These are phyloP conservation scores for Leishmania martiniquensis DNA, from an alignment of 208 protist species.

Conservation along the genomic window DNA sequence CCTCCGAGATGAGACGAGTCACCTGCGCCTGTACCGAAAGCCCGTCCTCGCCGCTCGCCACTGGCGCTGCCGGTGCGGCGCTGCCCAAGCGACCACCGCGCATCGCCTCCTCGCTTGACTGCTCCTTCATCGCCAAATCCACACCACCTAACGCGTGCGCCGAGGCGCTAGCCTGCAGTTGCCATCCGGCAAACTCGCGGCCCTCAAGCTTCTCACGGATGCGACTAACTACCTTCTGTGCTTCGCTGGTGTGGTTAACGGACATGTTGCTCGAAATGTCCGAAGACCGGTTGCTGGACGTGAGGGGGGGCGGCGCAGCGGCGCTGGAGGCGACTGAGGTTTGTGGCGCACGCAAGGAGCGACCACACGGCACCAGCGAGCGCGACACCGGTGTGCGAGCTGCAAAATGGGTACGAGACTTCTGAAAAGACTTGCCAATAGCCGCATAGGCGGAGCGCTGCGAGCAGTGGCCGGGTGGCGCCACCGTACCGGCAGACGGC, in stretches of 20 bases:
- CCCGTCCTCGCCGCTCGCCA: slow-evolving; percentile 42
- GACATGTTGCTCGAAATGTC: slow-evolving; percentile 26
- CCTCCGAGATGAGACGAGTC: slow-evolving; percentile 95
- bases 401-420: slow-evolving; percentile 28
- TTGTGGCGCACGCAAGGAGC: slow-evolving; percentile 22
- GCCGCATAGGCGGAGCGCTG: slow-evolving; percentile 41
- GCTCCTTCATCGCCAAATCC: neutral
- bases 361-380: slow-evolving; percentile 7
- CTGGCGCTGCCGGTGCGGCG: slow-evolving; percentile 1
- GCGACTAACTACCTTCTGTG: slow-evolving; percentile 96
- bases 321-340: slow-evolving; percentile 13
- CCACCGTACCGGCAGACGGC: slow-evolving; percentile 7
- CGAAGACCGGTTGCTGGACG: slow-evolving; percentile 18
- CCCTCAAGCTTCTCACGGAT: slow-evolving; percentile 98
- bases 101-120: slow-evolving; percentile 6
- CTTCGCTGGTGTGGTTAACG: slow-evolving; percentile 89
- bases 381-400: slow-evolving; percentile 32
- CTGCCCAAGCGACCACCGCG: neutral
- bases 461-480: slow-evolving; percentile 24
- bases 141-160: slow-evolving; percentile 17
- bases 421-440: slow-evolving; percentile 46
- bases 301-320: neutral
- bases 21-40: slow-evolving; percentile 91
- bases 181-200: slow-evolving; percentile 91
- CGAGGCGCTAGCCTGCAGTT: slow-evolving; percentile 11